phyloP scores from a whole-genome alignment of 176 grass and related monocot genomes.

The Paspalum notatum region DNA sequence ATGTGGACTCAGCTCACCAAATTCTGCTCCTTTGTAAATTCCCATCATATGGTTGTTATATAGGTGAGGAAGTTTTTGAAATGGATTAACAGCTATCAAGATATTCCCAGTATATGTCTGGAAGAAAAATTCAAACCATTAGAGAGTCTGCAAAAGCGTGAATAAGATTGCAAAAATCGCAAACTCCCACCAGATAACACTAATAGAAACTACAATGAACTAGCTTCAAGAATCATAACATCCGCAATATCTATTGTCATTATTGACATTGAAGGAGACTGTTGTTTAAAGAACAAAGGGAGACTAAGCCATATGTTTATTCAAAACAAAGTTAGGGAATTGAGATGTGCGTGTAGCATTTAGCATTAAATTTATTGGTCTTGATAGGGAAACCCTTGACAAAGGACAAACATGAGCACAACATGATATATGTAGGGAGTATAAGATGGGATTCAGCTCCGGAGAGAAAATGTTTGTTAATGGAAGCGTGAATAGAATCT shows the following conservation, averaged over 20 bases:
- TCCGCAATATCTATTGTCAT: neutral
- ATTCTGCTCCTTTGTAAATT: conserved; percentile 81
- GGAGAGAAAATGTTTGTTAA: neutral
- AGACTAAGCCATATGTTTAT: neutral
- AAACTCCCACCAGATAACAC: conserved; percentile 24
- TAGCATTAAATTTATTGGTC: neutral
- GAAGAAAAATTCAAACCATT: conserved; percentile 56
- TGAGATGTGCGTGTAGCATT: neutral
- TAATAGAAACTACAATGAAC: neutral
- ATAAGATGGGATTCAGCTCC: neutral
- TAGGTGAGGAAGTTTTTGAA: conserved; percentile 87
- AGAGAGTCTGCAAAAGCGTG: conserved; percentile 35
- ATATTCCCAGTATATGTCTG: conserved; percentile 98
- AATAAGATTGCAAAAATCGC: neutral
- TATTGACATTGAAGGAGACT: conserved; percentile 2
- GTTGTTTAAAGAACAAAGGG: neutral
- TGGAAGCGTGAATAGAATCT: conserved; percentile 18
- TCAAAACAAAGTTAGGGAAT: neutral
- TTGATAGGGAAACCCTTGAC: neutral
- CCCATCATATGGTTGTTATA: conserved; percentile 97
- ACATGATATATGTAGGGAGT: neutral
- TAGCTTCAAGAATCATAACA: neutral
- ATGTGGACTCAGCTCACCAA: conserved; percentile 95
- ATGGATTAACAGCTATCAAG: conserved; percentile 97
- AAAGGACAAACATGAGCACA: conserved; percentile 1